A percentile compares a stretch with the other conserved stretches of the same genome.
phyloP scores from a whole-genome alignment of 768 basidiomycete genomes.

The Sporobolomyces pararoseus region DNA sequence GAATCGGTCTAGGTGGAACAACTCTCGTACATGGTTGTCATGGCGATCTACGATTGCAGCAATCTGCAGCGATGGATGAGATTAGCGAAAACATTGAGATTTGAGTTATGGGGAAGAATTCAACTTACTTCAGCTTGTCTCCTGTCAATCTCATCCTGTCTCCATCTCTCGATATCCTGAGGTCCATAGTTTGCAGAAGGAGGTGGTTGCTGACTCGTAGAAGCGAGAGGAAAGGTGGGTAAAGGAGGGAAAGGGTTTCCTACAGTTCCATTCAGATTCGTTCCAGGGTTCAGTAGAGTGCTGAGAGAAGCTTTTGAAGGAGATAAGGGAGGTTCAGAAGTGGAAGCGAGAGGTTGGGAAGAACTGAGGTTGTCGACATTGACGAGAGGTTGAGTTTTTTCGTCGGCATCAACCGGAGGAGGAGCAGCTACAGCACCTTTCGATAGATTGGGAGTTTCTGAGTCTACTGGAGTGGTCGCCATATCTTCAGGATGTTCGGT shows the following conservation, averaged over 20 bases:
- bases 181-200: background rate
- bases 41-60: conserved; percentile 36
- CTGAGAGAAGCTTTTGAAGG: background rate
- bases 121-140: conserved; percentile 34
- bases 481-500: background rate
- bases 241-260: background rate
- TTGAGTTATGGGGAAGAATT: background rate
- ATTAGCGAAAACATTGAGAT: background rate
- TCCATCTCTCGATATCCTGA: conserved; percentile 17
- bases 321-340: background rate
- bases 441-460: background rate
- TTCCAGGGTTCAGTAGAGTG: background rate
- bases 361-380: background rate
- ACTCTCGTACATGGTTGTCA: conserved; percentile 66
- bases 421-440: background rate
- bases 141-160: conserved; percentile 17
- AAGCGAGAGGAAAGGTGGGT: conserved; percentile 6
- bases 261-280: background rate
- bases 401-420: background rate
- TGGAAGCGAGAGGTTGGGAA: background rate
- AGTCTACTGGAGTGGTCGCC: conserved; percentile 16
- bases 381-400: background rate
- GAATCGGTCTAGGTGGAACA: conserved; percentile 82
- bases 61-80: background rate
- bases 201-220: conserved; percentile 1